Percentiles rank a stretch among this genome's conserved stretches.
These are phyloP conservation scores for Lolium rigidum DNA, from an alignment of 176 grass and related monocot species.

Conservation along the genomic window DNA sequence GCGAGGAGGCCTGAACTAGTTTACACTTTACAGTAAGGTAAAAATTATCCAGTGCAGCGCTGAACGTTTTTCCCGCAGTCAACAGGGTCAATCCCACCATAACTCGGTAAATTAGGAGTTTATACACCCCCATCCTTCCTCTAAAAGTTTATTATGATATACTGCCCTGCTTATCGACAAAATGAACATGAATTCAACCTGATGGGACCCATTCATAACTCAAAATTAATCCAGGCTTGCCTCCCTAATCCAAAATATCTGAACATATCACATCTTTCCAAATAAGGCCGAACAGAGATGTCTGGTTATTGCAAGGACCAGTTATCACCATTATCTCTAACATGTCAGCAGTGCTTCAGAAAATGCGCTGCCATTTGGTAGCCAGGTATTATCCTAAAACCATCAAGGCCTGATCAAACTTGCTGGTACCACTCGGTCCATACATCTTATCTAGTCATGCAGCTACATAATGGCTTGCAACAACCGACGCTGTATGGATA, in stretches of 20 bases:
- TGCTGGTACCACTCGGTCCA: slow-evolving; percentile 1
- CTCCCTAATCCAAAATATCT: slow-evolving; percentile 27
- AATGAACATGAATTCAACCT: not conserved
- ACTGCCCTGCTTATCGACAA: not conserved
- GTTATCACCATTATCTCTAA: not conserved
- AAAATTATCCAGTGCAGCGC: not conserved
- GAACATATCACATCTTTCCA: not conserved
- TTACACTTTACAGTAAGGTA: not conserved
- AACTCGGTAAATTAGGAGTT: slow-evolving; percentile 1
- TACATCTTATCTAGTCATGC: slow-evolving; percentile 1
- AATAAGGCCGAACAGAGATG: not conserved
- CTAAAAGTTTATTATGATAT: not conserved
- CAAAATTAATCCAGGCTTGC: not conserved
- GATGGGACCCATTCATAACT: slow-evolving; percentile 1
- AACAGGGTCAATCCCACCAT: not conserved
- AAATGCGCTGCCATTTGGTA: not conserved
- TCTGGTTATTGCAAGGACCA: not conserved
- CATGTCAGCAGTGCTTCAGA: not conserved
- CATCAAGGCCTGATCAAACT: not conserved
- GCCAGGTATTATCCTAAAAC: slow-evolving; percentile 24
- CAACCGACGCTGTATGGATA: no score
- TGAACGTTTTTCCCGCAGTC: no score
- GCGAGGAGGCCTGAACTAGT: not conserved
- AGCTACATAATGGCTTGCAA: not conserved
- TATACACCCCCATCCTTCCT: not conserved